A percentile compares a stretch with the other conserved stretches of the same genome.
phyloP scores from a whole-genome alignment of 2,329 filamentous ascomycete species.

The Lachnellula subtilissima region DNA sequence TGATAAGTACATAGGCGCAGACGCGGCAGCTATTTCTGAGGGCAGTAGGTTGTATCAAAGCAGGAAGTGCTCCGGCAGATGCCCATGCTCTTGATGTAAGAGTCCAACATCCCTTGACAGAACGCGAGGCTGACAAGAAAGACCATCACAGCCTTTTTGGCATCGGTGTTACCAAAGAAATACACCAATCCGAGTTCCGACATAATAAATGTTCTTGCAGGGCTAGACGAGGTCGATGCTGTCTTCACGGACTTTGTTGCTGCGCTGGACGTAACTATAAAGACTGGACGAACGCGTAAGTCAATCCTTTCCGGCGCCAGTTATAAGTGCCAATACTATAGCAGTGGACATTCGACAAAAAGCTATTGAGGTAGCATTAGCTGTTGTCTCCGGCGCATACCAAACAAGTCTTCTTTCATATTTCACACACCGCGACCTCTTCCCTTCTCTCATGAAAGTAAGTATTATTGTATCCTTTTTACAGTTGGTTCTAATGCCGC shows the following conservation, averaged over 20 bases:
- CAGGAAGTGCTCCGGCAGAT: constrained; percentile 55
- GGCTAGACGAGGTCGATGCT: constrained; percentile 80
- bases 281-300: constrained; percentile 67
- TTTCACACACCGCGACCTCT: constrained; percentile 89
- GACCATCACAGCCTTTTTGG: constrained; percentile 87
- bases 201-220: constrained; percentile 83
- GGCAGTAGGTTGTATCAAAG: constrained; percentile 65
- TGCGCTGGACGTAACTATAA: constrained; percentile 76
- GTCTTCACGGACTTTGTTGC: constrained; percentile 86
- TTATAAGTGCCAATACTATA: constrained; percentile 24
- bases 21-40: constrained; percentile 64
- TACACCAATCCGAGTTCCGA: constrained; percentile 95
- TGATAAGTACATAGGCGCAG: constrained; percentile 25
- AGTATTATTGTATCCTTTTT: constrained; percentile 11
- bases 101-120: constrained; percentile 1
- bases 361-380: constrained; percentile 75
- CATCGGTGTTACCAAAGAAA: constrained; percentile 75
- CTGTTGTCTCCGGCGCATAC: constrained; percentile 88
- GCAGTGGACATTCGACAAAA: constrained; percentile 70
- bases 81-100: constrained; percentile 82
- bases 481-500: constrained; percentile 5
- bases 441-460: constrained; percentile 92
- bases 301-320: constrained; percentile 9
- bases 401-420: constrained; percentile 92
- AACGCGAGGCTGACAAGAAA: constrained; percentile 45